Conservation (phyloP, 768 basidiomycete genomes). For the Rhodosporidiobolus sp. region DNA sequence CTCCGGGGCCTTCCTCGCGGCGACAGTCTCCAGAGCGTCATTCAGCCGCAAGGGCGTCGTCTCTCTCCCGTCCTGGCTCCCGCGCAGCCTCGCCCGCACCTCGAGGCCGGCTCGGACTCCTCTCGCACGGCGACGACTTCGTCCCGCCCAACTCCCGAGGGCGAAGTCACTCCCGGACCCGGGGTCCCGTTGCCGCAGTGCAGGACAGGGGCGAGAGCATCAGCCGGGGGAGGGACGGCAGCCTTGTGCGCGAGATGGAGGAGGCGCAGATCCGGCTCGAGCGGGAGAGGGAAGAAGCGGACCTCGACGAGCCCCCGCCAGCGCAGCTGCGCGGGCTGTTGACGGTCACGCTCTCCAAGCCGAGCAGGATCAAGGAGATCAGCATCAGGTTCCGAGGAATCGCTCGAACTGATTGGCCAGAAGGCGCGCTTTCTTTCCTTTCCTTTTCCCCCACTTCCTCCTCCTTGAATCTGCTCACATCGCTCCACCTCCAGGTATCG, state of each 20-base stretch:
- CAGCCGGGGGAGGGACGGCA: conserved; percentile 19
- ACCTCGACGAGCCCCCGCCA: conserved; percentile 47
- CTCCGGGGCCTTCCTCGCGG: conserved; percentile 15
- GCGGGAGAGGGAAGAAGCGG: not conserved
- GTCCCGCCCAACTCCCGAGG: conserved; percentile 28
- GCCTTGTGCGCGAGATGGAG: conserved; percentile 20
- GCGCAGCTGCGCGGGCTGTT: conserved; percentile 67
- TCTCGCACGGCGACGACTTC: conserved; percentile 4
- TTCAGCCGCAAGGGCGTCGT: not conserved
- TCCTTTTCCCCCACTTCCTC: not conserved
- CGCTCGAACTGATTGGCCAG: conserved; percentile 72
- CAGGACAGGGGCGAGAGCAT: conserved; percentile 5
- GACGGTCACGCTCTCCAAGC: conserved; percentile 64
- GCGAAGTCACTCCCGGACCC: conserved; percentile 20
- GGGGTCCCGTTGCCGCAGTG: not conserved
- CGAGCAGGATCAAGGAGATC: conserved; percentile 80
- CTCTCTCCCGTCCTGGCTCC: conserved; percentile 12
- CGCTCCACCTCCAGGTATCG: conserved; percentile 54
- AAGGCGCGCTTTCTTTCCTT: conserved; percentile 58
- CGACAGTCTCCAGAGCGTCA: conserved; percentile 14
- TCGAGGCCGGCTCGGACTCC: not conserved
- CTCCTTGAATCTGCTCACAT: not conserved
- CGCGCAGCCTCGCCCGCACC: conserved; percentile 8
- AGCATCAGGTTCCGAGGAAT: conserved; percentile 73
- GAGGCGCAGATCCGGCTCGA: conserved; percentile 1